phyloP scores from a whole-genome alignment of 192 early-diverging fungal genomes.

The Backusella tarrabulga region DNA sequence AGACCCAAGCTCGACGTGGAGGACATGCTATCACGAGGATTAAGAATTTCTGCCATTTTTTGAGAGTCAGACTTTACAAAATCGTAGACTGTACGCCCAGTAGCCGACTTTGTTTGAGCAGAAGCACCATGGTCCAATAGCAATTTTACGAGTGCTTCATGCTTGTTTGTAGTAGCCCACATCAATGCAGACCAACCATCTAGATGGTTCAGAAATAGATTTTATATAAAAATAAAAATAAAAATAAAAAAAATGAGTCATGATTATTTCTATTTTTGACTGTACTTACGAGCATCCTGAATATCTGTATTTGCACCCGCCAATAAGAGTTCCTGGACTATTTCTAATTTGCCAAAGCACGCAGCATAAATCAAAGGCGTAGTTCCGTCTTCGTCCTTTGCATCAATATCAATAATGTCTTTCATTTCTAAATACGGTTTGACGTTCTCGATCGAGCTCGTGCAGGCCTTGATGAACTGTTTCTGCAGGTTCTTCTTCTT shows the following conservation, averaged over 20 bases:
- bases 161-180: conserved; percentile 90
- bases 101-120: conserved; percentile 62
- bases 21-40: conserved; percentile 33
- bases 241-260: not conserved
- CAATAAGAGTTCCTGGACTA: conserved; percentile 69
- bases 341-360: conserved; percentile 80
- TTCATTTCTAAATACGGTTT: conserved; percentile 53
- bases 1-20: conserved; percentile 24
- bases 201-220: conserved; percentile 19
- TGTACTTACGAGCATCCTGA: conserved; percentile 54
- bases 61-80: conserved; percentile 61
- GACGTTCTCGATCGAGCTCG: conserved; percentile 69
- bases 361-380: conserved; percentile 87
- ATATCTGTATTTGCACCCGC: conserved; percentile 74
- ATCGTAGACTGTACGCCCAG: conserved; percentile 77
- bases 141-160: conserved; percentile 70
- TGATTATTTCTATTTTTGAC: conserved; percentile 4
- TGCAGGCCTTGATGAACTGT: conserved; percentile 65
- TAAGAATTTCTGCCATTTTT: conserved; percentile 47
- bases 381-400: conserved; percentile 83
- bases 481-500: conserved; percentile 53
- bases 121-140: conserved; percentile 79
- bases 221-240: not conserved
- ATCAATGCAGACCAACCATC: conserved; percentile 89
- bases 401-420: conserved; percentile 74